These are phyloP conservation scores for Cucumis cinereus DNA, from an alignment of 306 rosid species.

Conservation along the genomic window DNA sequence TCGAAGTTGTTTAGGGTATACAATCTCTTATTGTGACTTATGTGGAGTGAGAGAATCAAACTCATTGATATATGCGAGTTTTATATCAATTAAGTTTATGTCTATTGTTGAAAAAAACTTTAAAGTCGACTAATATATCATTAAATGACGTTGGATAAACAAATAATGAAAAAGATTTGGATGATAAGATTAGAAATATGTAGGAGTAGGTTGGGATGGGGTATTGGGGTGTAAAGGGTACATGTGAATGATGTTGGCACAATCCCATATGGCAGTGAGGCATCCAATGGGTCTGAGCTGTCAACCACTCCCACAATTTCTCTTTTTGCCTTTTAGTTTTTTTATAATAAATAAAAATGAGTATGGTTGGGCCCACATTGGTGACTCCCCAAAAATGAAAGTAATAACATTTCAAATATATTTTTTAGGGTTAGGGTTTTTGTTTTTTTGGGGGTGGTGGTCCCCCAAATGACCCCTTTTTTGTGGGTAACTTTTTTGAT, in stretches of 20 bases:
- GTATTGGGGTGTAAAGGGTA: neutral
- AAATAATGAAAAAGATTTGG: too few relatives aligned
- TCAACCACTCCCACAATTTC: constrained; percentile 2
- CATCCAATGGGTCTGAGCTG: constrained; percentile 41
- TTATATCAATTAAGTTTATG: too few relatives aligned
- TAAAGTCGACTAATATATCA: too few relatives aligned
- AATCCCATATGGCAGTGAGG: neutral
- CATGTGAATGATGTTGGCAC: constrained; percentile 26
- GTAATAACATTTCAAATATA: neutral
- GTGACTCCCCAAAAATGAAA: neutral
- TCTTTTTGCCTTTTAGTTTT: neutral
- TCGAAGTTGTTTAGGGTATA: neutral
- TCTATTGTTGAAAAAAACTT: too few relatives aligned
- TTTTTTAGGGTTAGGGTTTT: neutral
- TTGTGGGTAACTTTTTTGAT: neutral
- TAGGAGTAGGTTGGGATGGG: neutral
- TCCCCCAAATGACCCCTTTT: neutral
- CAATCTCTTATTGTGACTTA: too few relatives aligned
- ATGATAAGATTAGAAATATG: too few relatives aligned
- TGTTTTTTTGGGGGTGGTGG: neutral
- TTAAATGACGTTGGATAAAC: too few relatives aligned
- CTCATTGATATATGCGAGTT: too few relatives aligned
- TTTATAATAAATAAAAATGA: neutral
- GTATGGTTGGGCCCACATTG: neutral
- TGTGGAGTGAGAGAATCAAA: too few relatives aligned